These are phyloP conservation scores for Malassezia globosa DNA, from an alignment of 1,284 basidiomycete species.

Conservation along the genomic window DNA sequence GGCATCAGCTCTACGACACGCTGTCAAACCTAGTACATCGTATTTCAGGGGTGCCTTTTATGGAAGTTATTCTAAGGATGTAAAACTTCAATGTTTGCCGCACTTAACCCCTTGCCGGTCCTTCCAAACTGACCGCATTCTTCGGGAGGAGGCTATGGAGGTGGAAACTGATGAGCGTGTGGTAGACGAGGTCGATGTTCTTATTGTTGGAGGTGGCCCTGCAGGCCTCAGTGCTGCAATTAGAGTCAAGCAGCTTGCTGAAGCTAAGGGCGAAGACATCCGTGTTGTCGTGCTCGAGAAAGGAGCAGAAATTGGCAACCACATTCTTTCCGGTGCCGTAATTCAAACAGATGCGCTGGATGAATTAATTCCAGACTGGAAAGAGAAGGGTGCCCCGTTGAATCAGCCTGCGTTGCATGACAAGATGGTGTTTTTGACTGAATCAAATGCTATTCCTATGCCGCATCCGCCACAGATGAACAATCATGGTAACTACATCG, in stretches of 20 bases:
- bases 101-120: background rate
- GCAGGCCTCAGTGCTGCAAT: constrained; percentile 95
- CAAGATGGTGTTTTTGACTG: constrained; percentile 76
- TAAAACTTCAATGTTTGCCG: background rate
- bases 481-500: constrained; percentile 86
- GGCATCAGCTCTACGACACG: background rate
- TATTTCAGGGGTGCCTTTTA: background rate
- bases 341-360: constrained; percentile 83
- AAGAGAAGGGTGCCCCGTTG: constrained; percentile 55
- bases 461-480: constrained; percentile 96
- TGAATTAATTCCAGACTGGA: constrained; percentile 84
- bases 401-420: constrained; percentile 69
- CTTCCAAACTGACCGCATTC: constrained; percentile 2
- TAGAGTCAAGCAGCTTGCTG: constrained; percentile 81
- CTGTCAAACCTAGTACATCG: background rate
- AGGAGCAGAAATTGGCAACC: constrained; percentile 80
- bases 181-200: constrained; percentile 72
- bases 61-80: too few species aligned
- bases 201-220: constrained; percentile 90
- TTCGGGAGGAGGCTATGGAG: constrained; percentile 12
- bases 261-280: constrained; percentile 63
- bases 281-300: constrained; percentile 93
- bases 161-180: constrained; percentile 31
- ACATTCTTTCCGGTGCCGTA: constrained; percentile 90
- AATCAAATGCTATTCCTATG: constrained; percentile 63